Conservation (phyloP, 2,329 filamentous ascomycete genomes). For the Aspergillus proliferans region DNA sequence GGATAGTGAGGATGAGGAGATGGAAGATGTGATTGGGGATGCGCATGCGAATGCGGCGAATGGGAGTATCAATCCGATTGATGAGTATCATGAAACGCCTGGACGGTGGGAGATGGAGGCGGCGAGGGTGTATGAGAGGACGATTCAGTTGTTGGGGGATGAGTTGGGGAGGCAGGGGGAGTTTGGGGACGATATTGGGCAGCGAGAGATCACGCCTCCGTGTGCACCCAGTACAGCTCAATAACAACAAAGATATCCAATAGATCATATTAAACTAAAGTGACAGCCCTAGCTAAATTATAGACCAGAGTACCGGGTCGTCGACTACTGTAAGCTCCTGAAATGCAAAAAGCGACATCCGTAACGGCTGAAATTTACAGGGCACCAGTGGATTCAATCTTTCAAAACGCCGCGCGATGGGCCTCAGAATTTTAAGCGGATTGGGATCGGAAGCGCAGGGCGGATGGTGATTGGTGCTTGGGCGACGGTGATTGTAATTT, state of each 20-base stretch:
- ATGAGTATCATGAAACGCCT: conserved; percentile 23
- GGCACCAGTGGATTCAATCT: too few relatives aligned
- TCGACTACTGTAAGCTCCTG: too few relatives aligned
- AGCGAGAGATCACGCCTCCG: neutral
- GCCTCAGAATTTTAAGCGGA: neutral
- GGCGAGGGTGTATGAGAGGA: conserved; percentile 71
- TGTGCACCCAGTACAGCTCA: too few relatives aligned
- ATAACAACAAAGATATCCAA: too few relatives aligned
- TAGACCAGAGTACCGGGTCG: too few relatives aligned
- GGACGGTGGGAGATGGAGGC: conserved; percentile 58
- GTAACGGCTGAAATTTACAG: neutral
- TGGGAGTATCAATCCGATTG: neutral
- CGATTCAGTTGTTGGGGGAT: conserved; percentile 67
- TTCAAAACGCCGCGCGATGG: neutral
- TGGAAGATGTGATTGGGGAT: conserved; percentile 17
- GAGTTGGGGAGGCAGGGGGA: conserved; percentile 47
- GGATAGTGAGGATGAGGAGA: conserved; percentile 32
- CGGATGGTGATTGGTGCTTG: neutral
- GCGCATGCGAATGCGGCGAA: neutral
- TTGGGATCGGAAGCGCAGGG: neutral
- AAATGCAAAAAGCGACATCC: too few relatives aligned
- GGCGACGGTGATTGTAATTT: neutral
- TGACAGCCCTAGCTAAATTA: too few relatives aligned
- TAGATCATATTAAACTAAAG: too few relatives aligned
- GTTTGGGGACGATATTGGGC: conserved; percentile 6